These are phyloP conservation scores for Schwanniomyces vanrijiae DNA, from an alignment of 805 yeast species.

Conservation along the genomic window DNA sequence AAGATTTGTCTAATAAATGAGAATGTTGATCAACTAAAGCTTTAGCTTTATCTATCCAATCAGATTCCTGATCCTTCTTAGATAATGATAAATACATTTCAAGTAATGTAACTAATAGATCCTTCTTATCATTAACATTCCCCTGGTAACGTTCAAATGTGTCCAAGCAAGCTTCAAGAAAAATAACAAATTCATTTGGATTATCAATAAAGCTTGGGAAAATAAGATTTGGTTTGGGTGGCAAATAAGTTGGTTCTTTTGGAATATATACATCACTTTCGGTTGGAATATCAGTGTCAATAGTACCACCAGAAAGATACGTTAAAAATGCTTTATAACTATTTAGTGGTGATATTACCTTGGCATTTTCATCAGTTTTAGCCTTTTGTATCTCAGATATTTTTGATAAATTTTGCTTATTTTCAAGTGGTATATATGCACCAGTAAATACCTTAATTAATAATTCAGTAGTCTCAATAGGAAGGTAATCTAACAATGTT, in stretches of 20 bases:
- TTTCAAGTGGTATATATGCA: conserved; percentile 52
- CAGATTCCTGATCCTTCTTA: conserved; percentile 28
- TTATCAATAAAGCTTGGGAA: conserved; percentile 85
- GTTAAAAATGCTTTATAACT: conserved; percentile 33
- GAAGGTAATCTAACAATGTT: conserved; percentile 60
- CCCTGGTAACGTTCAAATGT: conserved; percentile 78
- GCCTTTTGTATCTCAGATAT: conserved; percentile 8
- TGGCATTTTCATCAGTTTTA: conserved; percentile 8
- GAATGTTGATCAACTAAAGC: conserved; percentile 48
- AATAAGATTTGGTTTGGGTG: conserved; percentile 86
- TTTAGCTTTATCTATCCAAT: conserved; percentile 70
- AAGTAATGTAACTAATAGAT: conserved; percentile 72
- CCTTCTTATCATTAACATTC: conserved; percentile 63
- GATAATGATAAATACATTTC: conserved; percentile 77
- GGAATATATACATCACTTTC: conserved; percentile 5
- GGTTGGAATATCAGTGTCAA: conserved; percentile 11
- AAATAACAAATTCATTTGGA: conserved; percentile 86
- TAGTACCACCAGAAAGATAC: conserved; percentile 23
- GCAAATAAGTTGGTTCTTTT: conserved; percentile 72
- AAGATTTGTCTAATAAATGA: conserved; percentile 52
- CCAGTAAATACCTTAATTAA: conserved; percentile 90
- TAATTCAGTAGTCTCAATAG: conserved; percentile 79
- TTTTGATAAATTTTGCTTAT: conserved; percentile 3
- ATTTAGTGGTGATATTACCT: conserved; percentile 24
- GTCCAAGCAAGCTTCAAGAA: conserved; percentile 86